Percentiles rank a stretch among this genome's conserved stretches.
Evolutionary conservation across 1,284 basidiomycete species (phyloP).

Genomic region (Psilocybe mexicana): DNA sequence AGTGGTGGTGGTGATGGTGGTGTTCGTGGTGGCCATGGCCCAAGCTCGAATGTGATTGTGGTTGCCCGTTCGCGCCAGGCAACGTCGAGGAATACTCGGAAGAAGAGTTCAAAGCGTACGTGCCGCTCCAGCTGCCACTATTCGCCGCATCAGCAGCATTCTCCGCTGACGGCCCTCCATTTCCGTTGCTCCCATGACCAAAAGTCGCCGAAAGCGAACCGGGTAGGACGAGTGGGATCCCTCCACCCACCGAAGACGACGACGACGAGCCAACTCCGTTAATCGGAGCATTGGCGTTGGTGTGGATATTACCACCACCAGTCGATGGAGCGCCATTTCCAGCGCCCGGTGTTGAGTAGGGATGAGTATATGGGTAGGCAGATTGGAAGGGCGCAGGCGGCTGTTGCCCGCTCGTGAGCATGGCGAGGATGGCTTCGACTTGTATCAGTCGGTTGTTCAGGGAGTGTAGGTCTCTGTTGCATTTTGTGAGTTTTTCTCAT

Average conservation of each 20-base stretch:
- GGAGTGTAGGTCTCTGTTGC: slow-evolving; percentile 68
- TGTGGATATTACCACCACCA: not conserved
- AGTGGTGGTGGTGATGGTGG: slow-evolving; percentile 29
- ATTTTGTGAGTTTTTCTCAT: not conserved
- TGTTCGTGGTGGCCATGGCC: slow-evolving; percentile 19
- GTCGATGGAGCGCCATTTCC: not conserved
- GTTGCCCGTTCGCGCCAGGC: no score
- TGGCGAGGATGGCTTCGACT: slow-evolving; percentile 50
- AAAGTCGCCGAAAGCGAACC: no score
- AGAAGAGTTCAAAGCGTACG: no score
- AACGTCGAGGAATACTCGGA: no score
- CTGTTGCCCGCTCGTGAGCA: slow-evolving; percentile 45
- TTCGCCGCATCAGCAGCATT: no score
- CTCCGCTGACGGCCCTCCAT: no score
- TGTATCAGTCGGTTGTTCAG: slow-evolving; percentile 75
- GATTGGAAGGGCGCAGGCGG: slow-evolving; percentile 37
- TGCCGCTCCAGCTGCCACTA: no score
- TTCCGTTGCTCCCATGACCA: no score
- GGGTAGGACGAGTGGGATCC: no score
- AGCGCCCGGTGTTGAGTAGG: not conserved
- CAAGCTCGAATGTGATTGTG: no score
- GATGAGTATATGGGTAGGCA: slow-evolving; percentile 29
- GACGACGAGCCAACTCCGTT: not conserved
- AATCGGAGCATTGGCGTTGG: not conserved
- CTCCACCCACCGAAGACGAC: no score